Base-by-base conservation (phyloP, 352 stramenopile genomes). In the Phytophthora sansomeana region DNA sequence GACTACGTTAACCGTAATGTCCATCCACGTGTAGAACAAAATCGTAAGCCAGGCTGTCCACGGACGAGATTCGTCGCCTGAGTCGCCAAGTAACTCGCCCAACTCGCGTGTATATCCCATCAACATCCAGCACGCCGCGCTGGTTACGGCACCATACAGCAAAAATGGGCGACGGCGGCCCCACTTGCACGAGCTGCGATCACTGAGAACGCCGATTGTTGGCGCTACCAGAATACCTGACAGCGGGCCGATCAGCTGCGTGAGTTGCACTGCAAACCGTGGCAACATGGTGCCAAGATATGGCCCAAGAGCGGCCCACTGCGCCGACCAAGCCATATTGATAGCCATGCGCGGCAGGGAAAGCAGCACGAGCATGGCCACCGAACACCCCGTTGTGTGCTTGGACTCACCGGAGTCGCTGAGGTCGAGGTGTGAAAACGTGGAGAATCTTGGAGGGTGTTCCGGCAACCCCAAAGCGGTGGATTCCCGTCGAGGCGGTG, bases 21-120 rank as follows among this genome's bases (percentile, higher is more conserved):
- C 86, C 82, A 93, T 94, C 84, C 82, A 94, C 24, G 82, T 84
- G 68, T 94, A 94, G 63, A 91, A 91, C 26, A 91, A 14, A 29
- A 94, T 75, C 17, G 78, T 88, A 51, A 94, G 66, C 35, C 76
- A 58, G 6, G 79, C 75, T 6, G 83, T 92, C 65, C 73, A 90
- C n/a, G 70, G 64, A 14, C 81, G 80, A 35, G 41, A 47, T 16
- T 59, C 19, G 9, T 81, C 62, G 1, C 70, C 78, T 0, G 67
- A 67, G 52, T 94, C 84, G 24, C 86, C 86, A 10, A 92, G 70
- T 3, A 78, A 24, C 10, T 84, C 71, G n/a, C 84, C 86, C 17
- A 94, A 68, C n/a, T 88, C 63, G 17, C 72, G 68, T 19, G 83
- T 89, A 63, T 85, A 87, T 39, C 85, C 84, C 81, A 93, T 91